Evolutionary conservation across 768 basidiomycete species (phyloP).

Genomic region (Calocybe indica): DNA sequence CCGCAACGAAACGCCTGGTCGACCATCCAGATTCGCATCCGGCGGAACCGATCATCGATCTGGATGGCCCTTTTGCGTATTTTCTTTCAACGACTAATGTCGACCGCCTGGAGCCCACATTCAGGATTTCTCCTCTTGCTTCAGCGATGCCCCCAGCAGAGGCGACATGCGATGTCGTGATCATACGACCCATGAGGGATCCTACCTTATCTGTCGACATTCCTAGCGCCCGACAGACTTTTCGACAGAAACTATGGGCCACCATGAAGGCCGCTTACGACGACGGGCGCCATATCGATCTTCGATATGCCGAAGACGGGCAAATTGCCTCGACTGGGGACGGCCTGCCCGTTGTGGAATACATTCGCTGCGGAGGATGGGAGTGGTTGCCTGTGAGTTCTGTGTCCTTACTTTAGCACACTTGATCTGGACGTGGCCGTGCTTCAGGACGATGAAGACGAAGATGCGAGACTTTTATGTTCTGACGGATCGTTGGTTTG

Average conservation of each 20-base stretch:
- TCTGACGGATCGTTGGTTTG: slow-evolving; percentile 68
- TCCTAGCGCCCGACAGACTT: slow-evolving; percentile 37
- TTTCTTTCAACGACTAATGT: slow-evolving; percentile 80
- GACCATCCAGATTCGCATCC: slow-evolving; percentile 26
- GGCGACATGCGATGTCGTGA: slow-evolving; percentile 63
- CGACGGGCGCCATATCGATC: slow-evolving; percentile 62
- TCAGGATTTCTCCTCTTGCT: slow-evolving; percentile 68
- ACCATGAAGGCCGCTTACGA: slow-evolving; percentile 70
- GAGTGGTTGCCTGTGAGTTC: slow-evolving; percentile 73
- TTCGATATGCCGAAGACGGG: slow-evolving; percentile 48
- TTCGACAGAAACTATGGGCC: slow-evolving; percentile 45
- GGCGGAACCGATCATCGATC: slow-evolving; percentile 30
- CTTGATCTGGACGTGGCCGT: slow-evolving; percentile 1
- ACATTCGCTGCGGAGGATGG: slow-evolving; percentile 74
- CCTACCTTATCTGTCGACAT: slow-evolving; percentile 38
- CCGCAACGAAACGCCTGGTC: slow-evolving; percentile 40
- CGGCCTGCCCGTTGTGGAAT: slow-evolving; percentile 64
- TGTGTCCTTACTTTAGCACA: neutral
- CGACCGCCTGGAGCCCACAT: slow-evolving; percentile 79
- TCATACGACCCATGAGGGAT: slow-evolving; percentile 68
- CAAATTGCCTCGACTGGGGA: slow-evolving; percentile 32
- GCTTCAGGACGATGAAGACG: slow-evolving; percentile 51
- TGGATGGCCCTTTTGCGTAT: slow-evolving; percentile 81
- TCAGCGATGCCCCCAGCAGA: slow-evolving; percentile 36
- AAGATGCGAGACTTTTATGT: slow-evolving; percentile 67